phyloP scores from a whole-genome alignment of 192 early-diverging fungal species.

The Chytriomyces sp. region DNA sequence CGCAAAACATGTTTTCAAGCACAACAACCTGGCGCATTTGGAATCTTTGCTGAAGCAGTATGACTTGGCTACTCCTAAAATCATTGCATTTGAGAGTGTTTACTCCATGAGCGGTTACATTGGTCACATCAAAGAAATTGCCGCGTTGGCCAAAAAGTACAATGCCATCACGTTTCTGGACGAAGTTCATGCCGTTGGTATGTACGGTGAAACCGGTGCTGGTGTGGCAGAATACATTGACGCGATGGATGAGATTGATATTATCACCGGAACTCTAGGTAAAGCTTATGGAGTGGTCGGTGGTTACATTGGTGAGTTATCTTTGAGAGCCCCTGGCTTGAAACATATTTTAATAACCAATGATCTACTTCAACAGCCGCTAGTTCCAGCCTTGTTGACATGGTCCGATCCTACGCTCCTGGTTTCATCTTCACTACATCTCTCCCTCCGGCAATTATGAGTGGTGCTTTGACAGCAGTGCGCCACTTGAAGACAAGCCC shows the following conservation, averaged over 20 bases:
- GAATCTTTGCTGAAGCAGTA: conserved; percentile 81
- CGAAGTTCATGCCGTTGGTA: conserved; percentile 96
- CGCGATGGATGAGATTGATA: conserved; percentile 88
- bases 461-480: conserved; percentile 90
- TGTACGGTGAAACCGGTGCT: conserved; percentile 93
- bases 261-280: conserved; percentile 93
- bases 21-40: conserved; percentile 87
- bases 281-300: conserved; percentile 97
- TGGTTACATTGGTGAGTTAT: conserved; percentile 84
- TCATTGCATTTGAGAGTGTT: conserved; percentile 96
- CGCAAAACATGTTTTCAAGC: conserved; percentile 88
- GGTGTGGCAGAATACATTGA: conserved; percentile 96
- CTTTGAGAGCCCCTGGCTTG: too few relatives aligned
- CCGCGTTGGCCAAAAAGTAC: conserved; percentile 88
- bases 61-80: conserved; percentile 82
- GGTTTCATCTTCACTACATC: conserved; percentile 99
- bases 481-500: conserved; percentile 86
- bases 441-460: conserved; percentile 88
- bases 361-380: conserved; percentile 50
- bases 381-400: conserved; percentile 86
- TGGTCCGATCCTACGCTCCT: conserved; percentile 96
- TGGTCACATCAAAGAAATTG: conserved; percentile 89
- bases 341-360: conserved; percentile 6
- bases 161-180: conserved; percentile 96
- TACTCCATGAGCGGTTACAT: conserved; percentile 97